Base-by-base conservation (phyloP, 495 filamentous ascomycete species). In the Aspergillus sclerotioniger region DNA sequence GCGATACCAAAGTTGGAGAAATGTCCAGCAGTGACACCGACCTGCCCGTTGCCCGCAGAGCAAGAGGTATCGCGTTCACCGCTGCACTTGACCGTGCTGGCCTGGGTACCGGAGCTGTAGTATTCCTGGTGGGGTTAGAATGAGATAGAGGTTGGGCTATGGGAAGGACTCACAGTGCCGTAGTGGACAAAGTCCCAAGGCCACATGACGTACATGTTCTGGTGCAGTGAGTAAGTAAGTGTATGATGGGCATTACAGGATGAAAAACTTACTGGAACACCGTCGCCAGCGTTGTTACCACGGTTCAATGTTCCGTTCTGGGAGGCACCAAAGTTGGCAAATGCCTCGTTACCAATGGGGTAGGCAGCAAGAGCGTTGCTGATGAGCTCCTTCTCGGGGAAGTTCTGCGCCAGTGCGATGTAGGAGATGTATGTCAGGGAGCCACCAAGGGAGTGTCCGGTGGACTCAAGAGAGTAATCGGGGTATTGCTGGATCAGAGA, bases 311-410 rank as follows among this genome's bases (percentile, higher is more conserved):
- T 70, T 3, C 67, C 71, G 21, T 53, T 60, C 33, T 69, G 67
- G 17, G 61, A 60, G 3, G 53, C 21, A 6, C 62, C 71, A 60
- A 69, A 71, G 25, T 49, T 57, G 15, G 69, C 71, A 62, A 67
- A 73, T 3, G 60, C 69, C n/a, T 39, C 35, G 43, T 71, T 71
- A 3, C 71, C 71, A 53, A 73, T 73, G 7, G 71, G 71, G 20
- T 67, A 73, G 3, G 71, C 71, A 58, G 71, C 71, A 43, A 72
- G 37, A 0, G 71, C 69, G 66, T 66, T 69, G 54, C 71, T 69
- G 3, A 59, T 68, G n/a, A 72, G 51, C 15, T 52, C 8, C 53
- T 65, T 71, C 8, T 46, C 58, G 8, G 71, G 71, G 53, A 73
- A 73, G 37, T 71, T 70, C 53, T 70, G 60, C 1, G 67, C 58